These are phyloP conservation scores for Phyllosticta citrichinensis DNA, from an alignment of 2,329 filamentous ascomycete species.

Conservation along the genomic window DNA sequence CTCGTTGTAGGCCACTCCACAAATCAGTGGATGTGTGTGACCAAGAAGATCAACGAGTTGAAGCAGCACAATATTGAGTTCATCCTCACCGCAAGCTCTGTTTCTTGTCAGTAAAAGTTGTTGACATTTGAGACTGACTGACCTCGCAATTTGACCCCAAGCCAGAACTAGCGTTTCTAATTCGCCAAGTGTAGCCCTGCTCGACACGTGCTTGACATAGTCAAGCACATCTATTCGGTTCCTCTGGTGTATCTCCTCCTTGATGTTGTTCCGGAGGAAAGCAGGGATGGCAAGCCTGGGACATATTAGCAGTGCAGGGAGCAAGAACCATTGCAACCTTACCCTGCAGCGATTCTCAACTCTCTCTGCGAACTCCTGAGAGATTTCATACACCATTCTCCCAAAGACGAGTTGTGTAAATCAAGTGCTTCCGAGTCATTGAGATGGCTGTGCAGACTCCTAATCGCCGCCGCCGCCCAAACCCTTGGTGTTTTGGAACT, in stretches of 20 bases:
- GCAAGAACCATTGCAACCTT: constrained; percentile 19
- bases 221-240: constrained; percentile 64
- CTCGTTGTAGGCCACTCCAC: constrained; percentile 74
- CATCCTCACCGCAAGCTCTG: constrained; percentile 57
- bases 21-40: constrained; percentile 68
- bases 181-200: constrained; percentile 54
- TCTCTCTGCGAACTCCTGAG: constrained; percentile 78
- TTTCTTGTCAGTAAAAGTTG: constrained; percentile 34
- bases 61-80: constrained; percentile 76
- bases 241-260: constrained; percentile 39
- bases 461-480: constrained; percentile 60
- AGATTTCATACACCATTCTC: constrained; percentile 72
- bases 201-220: constrained; percentile 61
- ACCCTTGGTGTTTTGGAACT: constrained; percentile 34
- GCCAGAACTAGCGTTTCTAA: constrained; percentile 80
- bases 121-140: constrained; percentile 19
- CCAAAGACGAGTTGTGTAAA: constrained; percentile 56
- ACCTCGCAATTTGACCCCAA: constrained; percentile 74
- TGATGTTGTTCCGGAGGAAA: constrained; percentile 49
- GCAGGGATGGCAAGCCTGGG: constrained; percentile 51
- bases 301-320: neutral
- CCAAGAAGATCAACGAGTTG: constrained; percentile 81
- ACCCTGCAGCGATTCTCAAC: constrained; percentile 70
- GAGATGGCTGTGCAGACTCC: constrained; percentile 59
- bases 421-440: constrained; percentile 50